Evolutionary conservation across 768 basidiomycete species (phyloP), one percentile per base, ranked within the genome.

Genomic region (Lentinus brumalis): DNA sequence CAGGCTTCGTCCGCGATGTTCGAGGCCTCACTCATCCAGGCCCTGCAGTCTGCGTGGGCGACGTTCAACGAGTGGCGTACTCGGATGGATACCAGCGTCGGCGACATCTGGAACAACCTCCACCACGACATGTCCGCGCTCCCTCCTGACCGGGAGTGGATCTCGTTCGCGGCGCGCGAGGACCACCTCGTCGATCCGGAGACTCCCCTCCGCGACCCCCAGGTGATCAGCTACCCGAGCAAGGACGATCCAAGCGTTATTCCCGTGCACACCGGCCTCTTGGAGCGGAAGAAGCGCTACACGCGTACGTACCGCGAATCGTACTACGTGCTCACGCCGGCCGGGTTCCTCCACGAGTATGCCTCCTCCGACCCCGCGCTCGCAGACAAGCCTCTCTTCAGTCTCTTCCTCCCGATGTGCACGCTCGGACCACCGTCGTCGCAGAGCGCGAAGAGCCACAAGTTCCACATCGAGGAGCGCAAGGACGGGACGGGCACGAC

Each of bases 121-220:
- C 86, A 90, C 29, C 76, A 80, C 38, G 80, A 87, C 66, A 91
- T 98, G 85, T 83, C 86, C 31, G 80, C 87, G 8, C 82, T 98
- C 39, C 85, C 88, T 21, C 89, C 95, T 0, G 94, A 96, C 67
- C 78, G 87, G 56, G 97, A 99, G 73, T 99, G 96, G 96, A 92
- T 98, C 64, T 84, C 92, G 6, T 98, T 99, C 75, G 88, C 92
- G 1, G 94, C 94, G 0, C 83, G 96, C 29, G 88, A 88, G 16
- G 96, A 98, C 71, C 96, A 98, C 74, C 85, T 99, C 15, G 83
- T 99, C 52, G 94, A 99, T 74, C 96, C 96, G 0, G 96, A 98
- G 69, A 99, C 96, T 0, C 96, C 96, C 2, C 80, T 98, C 15
- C 81, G 94, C 18, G 90, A 93, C 68, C 88, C 88, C 0, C 80